phyloP scores from a whole-genome alignment of 306 rosid genomes.

The Sesbania bispinosa region DNA sequence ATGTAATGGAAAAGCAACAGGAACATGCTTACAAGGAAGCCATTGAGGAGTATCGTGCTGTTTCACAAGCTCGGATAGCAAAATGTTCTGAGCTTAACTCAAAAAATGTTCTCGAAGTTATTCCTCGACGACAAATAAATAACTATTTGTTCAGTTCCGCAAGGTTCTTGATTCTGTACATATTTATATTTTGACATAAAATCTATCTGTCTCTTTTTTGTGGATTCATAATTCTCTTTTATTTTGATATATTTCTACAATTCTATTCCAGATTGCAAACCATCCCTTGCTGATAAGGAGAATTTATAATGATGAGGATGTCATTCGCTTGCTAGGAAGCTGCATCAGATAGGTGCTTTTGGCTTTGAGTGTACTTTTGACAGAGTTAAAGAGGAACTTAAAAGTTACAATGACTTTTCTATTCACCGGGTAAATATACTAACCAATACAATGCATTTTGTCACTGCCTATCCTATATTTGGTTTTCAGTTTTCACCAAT shows the following conservation, averaged over 20 bases:
- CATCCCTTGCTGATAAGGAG: slow-evolving; percentile 94
- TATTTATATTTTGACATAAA: slow-evolving; percentile 1
- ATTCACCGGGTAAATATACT: slow-evolving; percentile 74
- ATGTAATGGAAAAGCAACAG: slow-evolving; percentile 85
- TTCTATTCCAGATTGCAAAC: slow-evolving; percentile 74
- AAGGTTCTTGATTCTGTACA: slow-evolving; percentile 53
- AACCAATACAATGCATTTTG: not conserved
- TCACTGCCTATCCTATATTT: not conserved
- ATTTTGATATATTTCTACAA: not conserved
- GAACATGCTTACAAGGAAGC: slow-evolving; percentile 81
- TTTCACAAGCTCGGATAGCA: slow-evolving; percentile 69
- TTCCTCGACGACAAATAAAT: slow-evolving; percentile 85
- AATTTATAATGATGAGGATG: slow-evolving; percentile 83
- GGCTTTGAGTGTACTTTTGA: slow-evolving; percentile 91
- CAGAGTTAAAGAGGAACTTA: slow-evolving; percentile 81
- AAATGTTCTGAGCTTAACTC: slow-evolving; percentile 48
- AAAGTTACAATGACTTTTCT: slow-evolving; percentile 76
- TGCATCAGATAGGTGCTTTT: slow-evolving; percentile 86
- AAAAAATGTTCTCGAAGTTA: slow-evolving; percentile 35
- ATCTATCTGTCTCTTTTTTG: not conserved
- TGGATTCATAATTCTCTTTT: not conserved
- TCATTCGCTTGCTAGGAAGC: slow-evolving; percentile 75
- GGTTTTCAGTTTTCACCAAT: not conserved
- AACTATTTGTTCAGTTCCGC: slow-evolving; percentile 94
- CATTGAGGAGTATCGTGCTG: slow-evolving; percentile 81